Percentiles rank a stretch among this genome's conserved stretches.
Conservation (phyloP, 441 rosid genomes). For the Mallotus japonicus region DNA sequence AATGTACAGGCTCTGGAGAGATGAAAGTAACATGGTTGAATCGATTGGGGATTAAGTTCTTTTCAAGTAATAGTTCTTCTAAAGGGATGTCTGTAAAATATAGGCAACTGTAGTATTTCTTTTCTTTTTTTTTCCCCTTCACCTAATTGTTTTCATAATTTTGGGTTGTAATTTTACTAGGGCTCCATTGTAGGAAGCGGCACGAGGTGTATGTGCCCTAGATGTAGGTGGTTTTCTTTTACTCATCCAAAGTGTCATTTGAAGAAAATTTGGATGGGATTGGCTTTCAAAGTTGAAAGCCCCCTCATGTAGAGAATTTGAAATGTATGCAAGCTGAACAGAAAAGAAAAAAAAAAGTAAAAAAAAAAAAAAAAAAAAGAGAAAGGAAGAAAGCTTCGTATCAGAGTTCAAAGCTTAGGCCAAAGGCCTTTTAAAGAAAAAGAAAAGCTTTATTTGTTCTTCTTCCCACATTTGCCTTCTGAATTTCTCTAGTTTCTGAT, state of each 20-base stretch:
- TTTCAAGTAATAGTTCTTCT: slow-evolving; percentile 37
- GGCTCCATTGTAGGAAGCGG: slow-evolving; percentile 45
- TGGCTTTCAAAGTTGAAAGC: slow-evolving; percentile 52
- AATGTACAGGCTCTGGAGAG: slow-evolving; percentile 87
- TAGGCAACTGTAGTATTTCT: slow-evolving; percentile 45
- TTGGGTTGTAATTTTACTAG: slow-evolving; percentile 47
- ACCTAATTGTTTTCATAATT: slow-evolving; percentile 3
- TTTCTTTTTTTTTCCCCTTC: neutral
- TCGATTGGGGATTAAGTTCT: slow-evolving; percentile 46
- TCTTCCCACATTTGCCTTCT: neutral
- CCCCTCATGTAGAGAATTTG: slow-evolving; percentile 43
- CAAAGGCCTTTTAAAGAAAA: slow-evolving; percentile 47
- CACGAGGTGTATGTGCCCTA: slow-evolving; percentile 27
- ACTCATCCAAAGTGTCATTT: slow-evolving; percentile 32
- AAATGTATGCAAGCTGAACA: slow-evolving; percentile 24
- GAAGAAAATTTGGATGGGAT: slow-evolving; percentile 29
- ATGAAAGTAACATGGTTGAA: slow-evolving; percentile 50
- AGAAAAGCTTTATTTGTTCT: slow-evolving; percentile 9
- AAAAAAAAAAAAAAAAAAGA: neutral
- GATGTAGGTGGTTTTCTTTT: slow-evolving; percentile 32
- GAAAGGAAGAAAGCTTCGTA: slow-evolving; percentile 11
- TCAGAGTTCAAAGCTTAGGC: slow-evolving; percentile 35
- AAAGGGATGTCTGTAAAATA: slow-evolving; percentile 53
- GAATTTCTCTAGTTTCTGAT: too few species aligned
- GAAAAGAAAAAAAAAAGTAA: neutral